Percentiles rank a stretch among this genome's conserved stretches.
Conservation (phyloP, 257 asterid species). For the Solanum sparsipilum region DNA sequence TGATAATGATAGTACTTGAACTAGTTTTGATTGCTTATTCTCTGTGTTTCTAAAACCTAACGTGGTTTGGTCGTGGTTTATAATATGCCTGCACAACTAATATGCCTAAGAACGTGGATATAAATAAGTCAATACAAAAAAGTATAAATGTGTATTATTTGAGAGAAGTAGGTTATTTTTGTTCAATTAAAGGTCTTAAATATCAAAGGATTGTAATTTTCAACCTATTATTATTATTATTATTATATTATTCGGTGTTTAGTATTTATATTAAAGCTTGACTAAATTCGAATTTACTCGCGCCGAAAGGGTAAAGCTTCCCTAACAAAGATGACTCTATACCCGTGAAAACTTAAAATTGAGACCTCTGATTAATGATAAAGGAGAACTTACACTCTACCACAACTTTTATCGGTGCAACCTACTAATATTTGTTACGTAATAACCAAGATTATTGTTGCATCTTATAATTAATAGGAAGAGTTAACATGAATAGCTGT, state of each 20-base stretch:
- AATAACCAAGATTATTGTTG: background rate
- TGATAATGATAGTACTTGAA: background rate
- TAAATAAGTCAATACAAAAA: background rate
- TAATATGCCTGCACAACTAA: background rate
- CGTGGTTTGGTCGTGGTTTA: background rate
- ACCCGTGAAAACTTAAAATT: too few relatives aligned
- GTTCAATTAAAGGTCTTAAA: background rate
- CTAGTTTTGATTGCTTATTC: background rate
- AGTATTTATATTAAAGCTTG: fast-evolving
- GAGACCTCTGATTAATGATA: too few relatives aligned
- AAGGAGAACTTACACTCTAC: too few relatives aligned
- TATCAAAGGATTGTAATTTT: background rate
- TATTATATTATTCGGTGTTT: background rate
- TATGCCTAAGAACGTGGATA: background rate
- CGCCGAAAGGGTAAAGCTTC: fast-evolving
- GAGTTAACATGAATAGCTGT: background rate
- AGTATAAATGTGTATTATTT: background rate
- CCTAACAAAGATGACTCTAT: background rate
- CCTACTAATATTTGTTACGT: background rate
- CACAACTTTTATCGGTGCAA: background rate
- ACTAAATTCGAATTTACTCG: fast-evolving
- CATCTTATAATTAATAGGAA: background rate
- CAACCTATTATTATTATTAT: too few relatives aligned
- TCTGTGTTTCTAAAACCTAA: background rate
- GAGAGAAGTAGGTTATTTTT: background rate